A percentile compares a stretch with the other conserved stretches of the same genome.
These are phyloP conservation scores for Camellia granthamiana DNA, from an alignment of 148 eudicot species.

Conservation along the genomic window DNA sequence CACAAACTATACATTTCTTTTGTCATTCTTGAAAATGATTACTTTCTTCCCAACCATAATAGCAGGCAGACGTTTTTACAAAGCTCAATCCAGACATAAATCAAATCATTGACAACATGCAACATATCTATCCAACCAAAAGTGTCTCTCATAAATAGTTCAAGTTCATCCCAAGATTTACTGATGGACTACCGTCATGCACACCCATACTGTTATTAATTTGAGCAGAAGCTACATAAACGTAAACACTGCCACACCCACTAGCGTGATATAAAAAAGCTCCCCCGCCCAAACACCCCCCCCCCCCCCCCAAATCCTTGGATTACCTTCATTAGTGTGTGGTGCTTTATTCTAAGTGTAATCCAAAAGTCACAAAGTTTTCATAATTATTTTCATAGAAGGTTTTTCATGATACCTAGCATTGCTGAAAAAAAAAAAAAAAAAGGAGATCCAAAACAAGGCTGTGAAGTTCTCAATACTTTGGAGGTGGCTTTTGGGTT, in stretches of 20 bases:
- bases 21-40: no score
- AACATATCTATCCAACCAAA: background rate
- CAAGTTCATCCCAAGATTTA: background rate
- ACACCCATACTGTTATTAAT: background rate
- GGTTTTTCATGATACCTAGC: no score
- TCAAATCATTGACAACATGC: background rate
- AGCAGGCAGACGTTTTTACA: background rate
- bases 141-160: background rate
- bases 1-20: background rate
- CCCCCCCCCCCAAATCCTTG: no score
- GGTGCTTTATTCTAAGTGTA: no score
- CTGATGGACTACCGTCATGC: background rate
- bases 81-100: background rate
- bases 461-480: constrained; percentile 44
- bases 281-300: no score
- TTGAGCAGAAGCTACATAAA: background rate
- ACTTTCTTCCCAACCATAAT: background rate
- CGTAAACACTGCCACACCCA: background rate
- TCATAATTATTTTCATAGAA: no score
- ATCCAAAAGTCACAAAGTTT: no score
- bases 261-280: no score
- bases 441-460: no score
- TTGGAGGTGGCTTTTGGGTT: constrained; percentile 75
- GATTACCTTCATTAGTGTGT: no score
- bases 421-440: no score